A percentile compares a stretch with the other conserved stretches of the same genome.
These are phyloP conservation scores for Colletotrichum camelliae DNA, from an alignment of 2,329 filamentous ascomycete species.

Conservation along the genomic window DNA sequence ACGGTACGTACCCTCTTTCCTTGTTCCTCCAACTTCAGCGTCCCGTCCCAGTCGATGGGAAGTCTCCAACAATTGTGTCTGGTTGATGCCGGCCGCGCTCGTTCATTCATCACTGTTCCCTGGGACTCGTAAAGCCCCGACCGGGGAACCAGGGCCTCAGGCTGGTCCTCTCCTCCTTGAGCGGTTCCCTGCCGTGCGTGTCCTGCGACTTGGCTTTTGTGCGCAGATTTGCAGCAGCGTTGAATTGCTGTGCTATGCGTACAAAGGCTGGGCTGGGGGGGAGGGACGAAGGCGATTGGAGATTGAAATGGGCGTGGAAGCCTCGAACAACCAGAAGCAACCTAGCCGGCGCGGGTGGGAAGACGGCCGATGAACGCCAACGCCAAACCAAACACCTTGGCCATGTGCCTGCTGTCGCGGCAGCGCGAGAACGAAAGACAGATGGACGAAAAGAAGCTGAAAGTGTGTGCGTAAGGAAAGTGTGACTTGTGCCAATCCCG, in stretches of 20 bases:
- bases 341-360: not conserved
- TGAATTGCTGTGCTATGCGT: not conserved
- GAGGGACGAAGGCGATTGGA: not conserved
- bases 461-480: not conserved
- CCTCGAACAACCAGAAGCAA: not conserved
- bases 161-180: not conserved
- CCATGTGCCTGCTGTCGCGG: slow-evolving; percentile 1
- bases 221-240: not conserved
- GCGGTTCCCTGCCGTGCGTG: not conserved
- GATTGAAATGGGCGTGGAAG: not conserved
- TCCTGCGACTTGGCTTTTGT: slow-evolving; percentile 1
- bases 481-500: slow-evolving; percentile 6
- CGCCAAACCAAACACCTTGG: not conserved
- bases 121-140: not conserved
- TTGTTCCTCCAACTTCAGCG: slow-evolving; percentile 2
- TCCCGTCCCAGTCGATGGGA: slow-evolving; percentile 5
- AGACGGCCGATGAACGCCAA: not conserved
- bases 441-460: slow-evolving; percentile 1
- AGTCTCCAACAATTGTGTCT: slow-evolving; percentile 14
- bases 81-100: slow-evolving; percentile 17
- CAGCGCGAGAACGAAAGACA: not conserved
- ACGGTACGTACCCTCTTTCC: slow-evolving; percentile 4
- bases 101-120: slow-evolving; percentile 11
- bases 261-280: not conserved
- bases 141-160: slow-evolving; percentile 10